Conservation (phyloP, 1,284 basidiomycete genomes). For the Sporisorium reilianum region DNA sequence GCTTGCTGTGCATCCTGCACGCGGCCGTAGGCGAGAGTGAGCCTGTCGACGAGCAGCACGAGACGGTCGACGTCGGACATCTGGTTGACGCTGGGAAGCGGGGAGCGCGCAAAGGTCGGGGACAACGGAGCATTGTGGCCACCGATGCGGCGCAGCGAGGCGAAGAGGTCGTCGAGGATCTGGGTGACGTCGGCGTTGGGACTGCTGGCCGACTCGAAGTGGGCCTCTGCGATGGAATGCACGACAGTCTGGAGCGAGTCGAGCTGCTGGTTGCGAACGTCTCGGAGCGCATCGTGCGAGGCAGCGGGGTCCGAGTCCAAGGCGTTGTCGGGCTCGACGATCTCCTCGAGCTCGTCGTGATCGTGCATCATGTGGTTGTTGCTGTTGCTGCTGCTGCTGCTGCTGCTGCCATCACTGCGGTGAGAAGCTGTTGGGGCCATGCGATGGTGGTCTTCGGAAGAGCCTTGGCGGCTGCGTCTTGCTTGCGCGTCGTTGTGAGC, state of each 20-base stretch:
- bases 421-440: neutral
- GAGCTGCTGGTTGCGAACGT: conserved; percentile 35
- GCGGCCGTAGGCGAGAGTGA: conserved; percentile 6
- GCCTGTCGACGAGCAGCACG: conserved; percentile 33
- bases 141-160: conserved; percentile 35
- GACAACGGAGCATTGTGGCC: conserved; percentile 40
- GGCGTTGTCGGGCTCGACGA: conserved; percentile 23
- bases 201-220: conserved; percentile 8
- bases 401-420: neutral
- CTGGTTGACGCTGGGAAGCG: neutral
- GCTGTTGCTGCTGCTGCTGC: conserved; percentile 5
- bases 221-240: conserved; percentile 33
- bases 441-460: conserved; percentile 12
- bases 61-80: conserved; percentile 39
- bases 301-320: conserved; percentile 14
- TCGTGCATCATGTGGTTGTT: conserved; percentile 7
- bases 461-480: conserved; percentile 22
- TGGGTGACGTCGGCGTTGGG: conserved; percentile 23
- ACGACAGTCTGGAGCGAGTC: conserved; percentile 34
- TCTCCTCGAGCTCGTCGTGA: conserved; percentile 39
- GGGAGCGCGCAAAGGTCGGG: conserved; percentile 23
- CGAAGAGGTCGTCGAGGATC: conserved; percentile 44
- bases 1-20: conserved; percentile 10
- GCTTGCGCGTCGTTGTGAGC: conserved; percentile 29
- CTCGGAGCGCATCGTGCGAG: conserved; percentile 22